Base-by-base conservation (phyloP, 1,284 basidiomycete species). In the Austroboletus niveus region DNA sequence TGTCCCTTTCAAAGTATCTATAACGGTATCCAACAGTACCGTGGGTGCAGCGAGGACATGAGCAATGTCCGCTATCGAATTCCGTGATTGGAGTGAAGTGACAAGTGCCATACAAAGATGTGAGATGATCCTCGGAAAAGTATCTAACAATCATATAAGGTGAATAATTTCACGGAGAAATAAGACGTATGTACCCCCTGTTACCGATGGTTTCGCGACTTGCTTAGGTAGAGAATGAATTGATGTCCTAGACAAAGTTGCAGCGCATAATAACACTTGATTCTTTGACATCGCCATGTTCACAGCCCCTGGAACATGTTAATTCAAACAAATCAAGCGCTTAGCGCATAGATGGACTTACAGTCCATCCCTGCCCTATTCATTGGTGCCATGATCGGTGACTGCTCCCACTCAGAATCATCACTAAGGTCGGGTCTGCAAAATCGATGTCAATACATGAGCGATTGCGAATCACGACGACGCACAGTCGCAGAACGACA, bases 251-350 rank as follows among this genome's bases (percentile, higher is more conserved):
- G 70, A 60, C 29, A 77, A 72, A 11, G 81, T 75, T 8, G 77
- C 54, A 8, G 77, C 74, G 57, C 79, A 82, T 3, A 85, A 54
- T 31, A 87, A 71, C 11, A 69, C 63, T 47, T 74, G 68, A 59
- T 85, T 88, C 31, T 79, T 85, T 8, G 87, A 89, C 4, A 76
- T 47, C 2, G 66, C 69, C 30, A 75, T 72, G 55, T 69, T 70
- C 51, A 81, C 61, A 5, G 82, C 79, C 50, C 83, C 82, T 82
- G 40, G 30, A 41, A 45, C 14, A 50, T 11, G 35, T 20, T 4
- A 1, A 48, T 46, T 45, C 44, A 56, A 44, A 24, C 8, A 39
- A 15, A 8, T 32, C 43, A 35, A 42, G 47, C 36, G 43, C n/a
- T 53, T 32, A 43, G 14, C 39, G 35, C 8, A 42, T 15, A 17